Conservation (phyloP, 2,329 filamentous ascomycete genomes). For the Pseudocercospora eumusae region DNA sequence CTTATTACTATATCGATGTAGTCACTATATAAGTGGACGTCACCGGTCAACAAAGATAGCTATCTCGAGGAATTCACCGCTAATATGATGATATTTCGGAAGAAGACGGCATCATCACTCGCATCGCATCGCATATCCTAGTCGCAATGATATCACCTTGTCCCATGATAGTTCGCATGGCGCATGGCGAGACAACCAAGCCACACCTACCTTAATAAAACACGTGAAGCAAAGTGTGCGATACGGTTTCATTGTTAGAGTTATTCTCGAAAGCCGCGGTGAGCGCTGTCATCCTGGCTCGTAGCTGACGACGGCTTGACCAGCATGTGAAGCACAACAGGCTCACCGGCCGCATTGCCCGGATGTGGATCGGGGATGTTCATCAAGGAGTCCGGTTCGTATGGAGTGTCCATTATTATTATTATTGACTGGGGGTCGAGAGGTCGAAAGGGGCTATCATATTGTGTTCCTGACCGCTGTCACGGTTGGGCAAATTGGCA, state of each 20-base stretch:
- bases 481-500: too few relatives aligned
- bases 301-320: too few relatives aligned
- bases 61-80: background rate
- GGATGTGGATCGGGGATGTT: too few relatives aligned
- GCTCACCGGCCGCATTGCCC: too few relatives aligned
- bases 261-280: background rate
- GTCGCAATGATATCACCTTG: background rate
- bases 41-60: background rate
- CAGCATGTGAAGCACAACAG: too few relatives aligned
- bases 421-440: too few relatives aligned
- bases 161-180: background rate
- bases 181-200: background rate
- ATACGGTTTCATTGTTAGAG: background rate
- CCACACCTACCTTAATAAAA: slow-evolving; percentile 2
- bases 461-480: background rate
- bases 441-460: background rate
- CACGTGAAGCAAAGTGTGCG: background rate
- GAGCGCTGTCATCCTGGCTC: background rate
- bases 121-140: background rate
- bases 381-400: too few relatives aligned
- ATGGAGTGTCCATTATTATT: too few relatives aligned
- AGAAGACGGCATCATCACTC: background rate
- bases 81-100: background rate
- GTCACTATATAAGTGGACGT: too few relatives aligned
- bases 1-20: too few relatives aligned